phyloP scores from a whole-genome alignment of 139 green algal genomes.

The Trebouxia sp. region DNA sequence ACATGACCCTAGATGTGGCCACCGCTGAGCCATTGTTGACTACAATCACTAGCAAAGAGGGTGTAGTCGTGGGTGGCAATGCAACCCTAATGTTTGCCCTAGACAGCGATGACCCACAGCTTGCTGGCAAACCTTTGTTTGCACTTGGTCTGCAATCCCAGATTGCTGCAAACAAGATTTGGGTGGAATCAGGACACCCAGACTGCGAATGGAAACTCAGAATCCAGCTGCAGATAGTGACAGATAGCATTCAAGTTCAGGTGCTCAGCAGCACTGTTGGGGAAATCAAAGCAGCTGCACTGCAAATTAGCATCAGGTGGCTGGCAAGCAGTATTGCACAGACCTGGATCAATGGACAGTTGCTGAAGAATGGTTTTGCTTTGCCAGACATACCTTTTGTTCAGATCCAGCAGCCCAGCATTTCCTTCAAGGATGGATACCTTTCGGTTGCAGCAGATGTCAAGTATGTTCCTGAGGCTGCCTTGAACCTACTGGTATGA shows the following conservation, averaged over 20 bases:
- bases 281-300: not conserved
- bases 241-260: constrained; percentile 14
- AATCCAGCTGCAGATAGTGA: not conserved
- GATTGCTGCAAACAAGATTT: not conserved
- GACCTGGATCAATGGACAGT: constrained; percentile 28
- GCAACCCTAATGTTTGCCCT: constrained; percentile 27
- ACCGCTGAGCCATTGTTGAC: constrained; percentile 10
- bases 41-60: not conserved
- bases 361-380: constrained; percentile 35
- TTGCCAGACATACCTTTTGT: constrained; percentile 36
- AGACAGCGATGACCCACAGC: not conserved
- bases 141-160: not conserved
- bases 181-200: not conserved
- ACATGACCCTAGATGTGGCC: constrained; percentile 24
- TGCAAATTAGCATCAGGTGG: constrained; percentile 9
- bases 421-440: constrained; percentile 2
- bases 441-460: constrained; percentile 22
- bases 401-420: constrained; percentile 8
- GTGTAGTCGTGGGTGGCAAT: constrained; percentile 22
- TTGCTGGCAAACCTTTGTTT: not conserved
- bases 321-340: constrained; percentile 4
- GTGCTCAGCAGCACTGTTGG: not conserved
- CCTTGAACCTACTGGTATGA: too few species aligned
- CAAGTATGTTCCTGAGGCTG: constrained; percentile 12
- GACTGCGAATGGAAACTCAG: constrained; percentile 6